Percentiles rank a stretch among this genome's conserved stretches.
Evolutionary conservation across 1,139 yeast genomes (phyloP).

Genomic region (Petasospora fabianii): DNA sequence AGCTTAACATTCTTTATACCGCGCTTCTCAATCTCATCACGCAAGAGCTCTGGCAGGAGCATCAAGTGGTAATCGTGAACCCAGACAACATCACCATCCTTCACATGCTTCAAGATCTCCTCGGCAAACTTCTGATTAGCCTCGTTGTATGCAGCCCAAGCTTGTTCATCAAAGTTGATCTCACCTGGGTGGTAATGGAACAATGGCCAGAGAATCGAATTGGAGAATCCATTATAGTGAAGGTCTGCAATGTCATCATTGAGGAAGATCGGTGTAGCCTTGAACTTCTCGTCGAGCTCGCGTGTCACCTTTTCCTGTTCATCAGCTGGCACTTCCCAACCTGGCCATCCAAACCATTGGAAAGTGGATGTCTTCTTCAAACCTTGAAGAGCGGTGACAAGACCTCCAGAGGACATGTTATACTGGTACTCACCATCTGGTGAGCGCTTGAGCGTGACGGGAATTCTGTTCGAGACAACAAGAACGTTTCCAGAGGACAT

Average conservation of each 20-base stretch:
- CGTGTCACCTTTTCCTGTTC: conserved; percentile 67
- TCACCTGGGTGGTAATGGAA: conserved; percentile 99
- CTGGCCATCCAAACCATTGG: conserved; percentile 99
- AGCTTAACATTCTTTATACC: conserved; percentile 57
- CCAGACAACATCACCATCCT: conserved; percentile 91
- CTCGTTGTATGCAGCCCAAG: conserved; percentile 97
- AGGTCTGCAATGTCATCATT: conserved; percentile 88
- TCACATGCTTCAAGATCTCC: conserved; percentile 64
- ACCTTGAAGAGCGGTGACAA: conserved; percentile 94
- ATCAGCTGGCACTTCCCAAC: conserved; percentile 76
- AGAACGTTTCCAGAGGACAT: conserved; percentile 60
- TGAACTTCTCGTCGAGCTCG: conserved; percentile 74
- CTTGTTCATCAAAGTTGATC: conserved; percentile 95
- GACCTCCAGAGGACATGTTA: conserved; percentile 94
- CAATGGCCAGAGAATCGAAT: conserved; percentile 92
- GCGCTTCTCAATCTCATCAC: conserved; percentile 52
- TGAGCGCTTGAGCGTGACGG: conserved; percentile 82
- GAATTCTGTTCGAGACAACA: conserved; percentile 92
- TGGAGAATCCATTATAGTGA: conserved; percentile 95
- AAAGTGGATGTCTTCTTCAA: conserved; percentile 79
- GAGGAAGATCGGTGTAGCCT: conserved; percentile 86
- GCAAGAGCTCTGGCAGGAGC: conserved; percentile 88
- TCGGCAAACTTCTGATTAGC: conserved; percentile 85
- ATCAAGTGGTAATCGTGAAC: conserved; percentile 96
- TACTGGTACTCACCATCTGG: conserved; percentile 61